A percentile compares a stretch with the other conserved stretches of the same genome.
phyloP scores from a whole-genome alignment of 2,329 filamentous ascomycete genomes.

The Stagonosporopsis cucurbitacearum region DNA sequence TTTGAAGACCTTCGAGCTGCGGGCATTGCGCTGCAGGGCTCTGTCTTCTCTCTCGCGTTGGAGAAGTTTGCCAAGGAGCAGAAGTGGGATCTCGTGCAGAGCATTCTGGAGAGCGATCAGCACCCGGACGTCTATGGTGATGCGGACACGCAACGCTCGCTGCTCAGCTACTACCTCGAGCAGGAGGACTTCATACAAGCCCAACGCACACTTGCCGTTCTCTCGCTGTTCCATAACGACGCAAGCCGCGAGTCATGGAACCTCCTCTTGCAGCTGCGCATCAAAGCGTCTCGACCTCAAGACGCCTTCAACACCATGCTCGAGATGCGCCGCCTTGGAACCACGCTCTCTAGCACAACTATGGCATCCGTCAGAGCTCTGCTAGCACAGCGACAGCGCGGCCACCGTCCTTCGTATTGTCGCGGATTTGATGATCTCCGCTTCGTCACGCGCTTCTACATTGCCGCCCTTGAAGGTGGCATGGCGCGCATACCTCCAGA shows the following conservation, averaged over 20 bases:
- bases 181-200: slow-evolving; percentile 59
- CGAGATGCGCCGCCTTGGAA: slow-evolving; percentile 57
- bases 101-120: slow-evolving; percentile 65
- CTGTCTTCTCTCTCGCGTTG: slow-evolving; percentile 70
- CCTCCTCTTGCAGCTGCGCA: slow-evolving; percentile 53
- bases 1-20: slow-evolving; percentile 67
- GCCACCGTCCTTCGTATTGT: slow-evolving; percentile 42
- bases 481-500: slow-evolving; percentile 49
- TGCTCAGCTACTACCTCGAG: slow-evolving; percentile 62
- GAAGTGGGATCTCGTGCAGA: slow-evolving; percentile 60
- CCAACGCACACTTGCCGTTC: slow-evolving; percentile 62
- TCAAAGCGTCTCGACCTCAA: slow-evolving; percentile 33
- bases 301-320: slow-evolving; percentile 49
- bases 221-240: slow-evolving; percentile 54
- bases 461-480: slow-evolving; percentile 55
- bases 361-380: slow-evolving; percentile 50
- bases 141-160: slow-evolving; percentile 57
- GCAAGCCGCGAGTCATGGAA: slow-evolving; percentile 55
- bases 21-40: slow-evolving; percentile 68
- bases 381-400: slow-evolving; percentile 48
- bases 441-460: slow-evolving; percentile 57
- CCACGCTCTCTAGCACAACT: slow-evolving; percentile 53
- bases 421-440: slow-evolving; percentile 47
- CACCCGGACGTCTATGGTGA: slow-evolving; percentile 70
- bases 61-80: slow-evolving; percentile 66